Evolutionary conservation across 768 basidiomycete genomes (phyloP).

Genomic region (Cyclocybe aegerita): DNA sequence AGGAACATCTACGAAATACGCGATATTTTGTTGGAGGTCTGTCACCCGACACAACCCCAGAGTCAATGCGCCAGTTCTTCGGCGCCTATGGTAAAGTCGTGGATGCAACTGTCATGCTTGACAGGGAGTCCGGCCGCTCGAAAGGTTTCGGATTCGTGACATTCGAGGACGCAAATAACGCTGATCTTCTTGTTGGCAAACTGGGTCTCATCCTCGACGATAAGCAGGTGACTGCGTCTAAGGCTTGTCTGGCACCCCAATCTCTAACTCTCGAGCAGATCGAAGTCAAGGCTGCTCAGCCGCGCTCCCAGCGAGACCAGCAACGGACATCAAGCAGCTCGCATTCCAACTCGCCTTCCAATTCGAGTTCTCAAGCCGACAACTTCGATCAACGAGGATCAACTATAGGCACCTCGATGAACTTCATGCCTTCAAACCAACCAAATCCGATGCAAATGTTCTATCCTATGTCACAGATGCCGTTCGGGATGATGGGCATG

Average conservation of each 20-base stretch:
- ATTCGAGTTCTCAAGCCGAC: neutral
- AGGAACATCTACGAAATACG: conserved; percentile 73
- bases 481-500: conserved; percentile 43
- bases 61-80: conserved; percentile 72
- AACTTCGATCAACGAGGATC: neutral
- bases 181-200: conserved; percentile 67
- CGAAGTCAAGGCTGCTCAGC: conserved; percentile 82
- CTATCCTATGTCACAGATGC: conserved; percentile 52
- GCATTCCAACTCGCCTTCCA: conserved; percentile 1
- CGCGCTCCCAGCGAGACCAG: conserved; percentile 62
- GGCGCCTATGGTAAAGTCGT: conserved; percentile 74
- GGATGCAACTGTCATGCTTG: conserved; percentile 85
- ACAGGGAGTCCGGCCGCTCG: conserved; percentile 69
- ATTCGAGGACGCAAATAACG: conserved; percentile 63
- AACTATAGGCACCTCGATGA: neutral
- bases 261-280: conserved; percentile 44
- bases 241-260: neutral
- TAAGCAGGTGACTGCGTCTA: conserved; percentile 54
- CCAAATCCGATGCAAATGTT: conserved; percentile 53
- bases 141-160: conserved; percentile 90
- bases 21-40: conserved; percentile 85
- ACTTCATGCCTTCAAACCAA: conserved; percentile 31
- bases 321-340: conserved; percentile 31
- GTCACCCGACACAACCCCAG: conserved; percentile 63
- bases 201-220: conserved; percentile 73